Percentiles rank a stretch among this genome's conserved stretches.
Evolutionary conservation across 2,329 filamentous ascomycete species (phyloP).

Genomic region (Cytospora leucostoma): DNA sequence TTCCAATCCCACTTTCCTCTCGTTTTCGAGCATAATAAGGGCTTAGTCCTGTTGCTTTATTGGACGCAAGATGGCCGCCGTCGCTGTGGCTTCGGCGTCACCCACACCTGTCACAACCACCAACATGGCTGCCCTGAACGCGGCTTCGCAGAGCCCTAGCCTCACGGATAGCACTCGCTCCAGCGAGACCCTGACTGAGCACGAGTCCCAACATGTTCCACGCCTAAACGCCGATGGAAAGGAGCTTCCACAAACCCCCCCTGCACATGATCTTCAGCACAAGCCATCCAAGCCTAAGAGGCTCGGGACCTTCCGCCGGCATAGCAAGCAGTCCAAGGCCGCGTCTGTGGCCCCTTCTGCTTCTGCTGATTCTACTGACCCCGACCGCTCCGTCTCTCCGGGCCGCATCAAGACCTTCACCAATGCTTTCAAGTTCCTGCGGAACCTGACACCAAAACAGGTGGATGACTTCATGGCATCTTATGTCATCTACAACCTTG

Average conservation of each 20-base stretch:
- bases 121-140: slow-evolving; percentile 4
- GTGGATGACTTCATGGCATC: slow-evolving; percentile 59
- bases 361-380: slow-evolving; percentile 31
- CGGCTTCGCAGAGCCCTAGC: slow-evolving; percentile 12
- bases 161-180: slow-evolving; percentile 38
- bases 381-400: slow-evolving; percentile 48
- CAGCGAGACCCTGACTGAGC: slow-evolving; percentile 38
- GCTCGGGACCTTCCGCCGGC: slow-evolving; percentile 12
- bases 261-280: slow-evolving; percentile 15
- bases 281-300: slow-evolving; percentile 7
- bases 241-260: slow-evolving; percentile 12
- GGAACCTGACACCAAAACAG: slow-evolving; percentile 50
- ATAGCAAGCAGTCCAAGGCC: slow-evolving; percentile 16
- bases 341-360: slow-evolving; percentile 6
- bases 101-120: not conserved
- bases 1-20: not conserved
- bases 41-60: not conserved
- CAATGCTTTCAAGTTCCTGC: slow-evolving; percentile 51
- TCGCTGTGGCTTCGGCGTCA: slow-evolving; percentile 3
- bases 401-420: slow-evolving; percentile 53
- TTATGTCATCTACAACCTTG: slow-evolving; percentile 57
- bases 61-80: slow-evolving; percentile 21
- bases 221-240: not conserved
- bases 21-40: not conserved
- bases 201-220: slow-evolving; percentile 31